Conservation (phyloP, 768 basidiomycete species). For the Phaeotremella skinneri region DNA sequence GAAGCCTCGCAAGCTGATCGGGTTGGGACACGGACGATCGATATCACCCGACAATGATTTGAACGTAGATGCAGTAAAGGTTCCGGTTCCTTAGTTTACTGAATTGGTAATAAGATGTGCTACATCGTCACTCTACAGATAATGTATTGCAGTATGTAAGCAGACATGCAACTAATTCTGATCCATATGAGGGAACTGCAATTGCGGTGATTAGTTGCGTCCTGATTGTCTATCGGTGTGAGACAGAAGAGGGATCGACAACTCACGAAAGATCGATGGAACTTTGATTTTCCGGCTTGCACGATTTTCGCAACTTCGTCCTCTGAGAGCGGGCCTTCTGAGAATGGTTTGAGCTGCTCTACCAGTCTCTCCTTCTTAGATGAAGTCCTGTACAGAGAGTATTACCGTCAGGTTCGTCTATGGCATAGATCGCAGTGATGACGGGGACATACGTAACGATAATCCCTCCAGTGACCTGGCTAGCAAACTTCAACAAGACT, state of each 20-base stretch:
- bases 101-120: no score
- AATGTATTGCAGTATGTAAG: no score
- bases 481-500: constrained; percentile 39
- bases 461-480: constrained; percentile 28
- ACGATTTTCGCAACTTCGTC: not conserved
- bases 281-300: not conserved
- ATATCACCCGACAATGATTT: constrained; percentile 21
- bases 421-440: not conserved
- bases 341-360: constrained; percentile 1
- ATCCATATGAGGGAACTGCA: constrained; percentile 1
- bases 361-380: constrained; percentile 4
- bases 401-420: not conserved
- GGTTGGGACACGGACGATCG: constrained; percentile 62
- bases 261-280: constrained; percentile 2
- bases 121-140: no score
- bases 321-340: not conserved
- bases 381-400: not conserved
- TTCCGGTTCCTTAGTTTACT: no score
- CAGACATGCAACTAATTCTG: not conserved
- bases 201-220: not conserved
- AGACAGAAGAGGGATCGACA: not conserved
- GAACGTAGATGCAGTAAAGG: not conserved
- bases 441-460: constrained; percentile 31
- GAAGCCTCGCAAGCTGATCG: constrained; percentile 74
- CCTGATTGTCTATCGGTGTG: not conserved